These are phyloP conservation scores for Aspergillus brunneoviolaceus DNA, from an alignment of 2,329 filamentous ascomycete genomes.

Conservation along the genomic window DNA sequence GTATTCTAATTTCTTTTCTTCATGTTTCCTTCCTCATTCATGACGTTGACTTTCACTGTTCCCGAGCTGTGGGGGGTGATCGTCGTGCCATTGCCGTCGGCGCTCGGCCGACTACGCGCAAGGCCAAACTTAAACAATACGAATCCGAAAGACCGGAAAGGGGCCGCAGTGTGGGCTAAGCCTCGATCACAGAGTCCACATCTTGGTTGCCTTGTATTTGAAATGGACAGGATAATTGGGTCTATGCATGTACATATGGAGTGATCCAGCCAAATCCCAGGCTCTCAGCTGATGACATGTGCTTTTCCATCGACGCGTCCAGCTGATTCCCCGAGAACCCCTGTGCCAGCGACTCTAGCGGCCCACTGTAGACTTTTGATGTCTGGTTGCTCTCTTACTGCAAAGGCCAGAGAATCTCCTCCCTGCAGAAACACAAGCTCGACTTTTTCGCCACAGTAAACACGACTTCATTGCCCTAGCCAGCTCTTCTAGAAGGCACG, in stretches of 20 bases:
- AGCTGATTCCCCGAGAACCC: no score
- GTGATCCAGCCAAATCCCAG: background rate
- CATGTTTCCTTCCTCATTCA: background rate
- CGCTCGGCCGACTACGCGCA: background rate
- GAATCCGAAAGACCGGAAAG: background rate
- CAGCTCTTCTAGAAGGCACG: no score
- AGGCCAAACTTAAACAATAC: background rate
- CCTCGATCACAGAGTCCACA: background rate
- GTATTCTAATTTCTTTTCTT: slow-evolving; percentile 3
- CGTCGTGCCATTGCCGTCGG: background rate
- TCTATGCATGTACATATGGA: background rate
- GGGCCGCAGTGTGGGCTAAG: background rate
- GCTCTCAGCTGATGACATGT: background rate
- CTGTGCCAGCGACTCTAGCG: no score
- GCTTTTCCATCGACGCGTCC: background rate
- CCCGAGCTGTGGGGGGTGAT: background rate
- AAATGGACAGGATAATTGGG: background rate
- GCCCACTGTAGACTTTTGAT: no score
- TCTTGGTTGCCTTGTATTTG: background rate
- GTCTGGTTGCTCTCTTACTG: no score
- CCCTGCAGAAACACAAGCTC: no score
- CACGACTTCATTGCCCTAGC: no score
- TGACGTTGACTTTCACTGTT: background rate
- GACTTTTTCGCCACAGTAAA: no score
- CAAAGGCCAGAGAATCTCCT: no score